Conservation (phyloP, 768 basidiomycete species). For the Boletellus ananas region DNA sequence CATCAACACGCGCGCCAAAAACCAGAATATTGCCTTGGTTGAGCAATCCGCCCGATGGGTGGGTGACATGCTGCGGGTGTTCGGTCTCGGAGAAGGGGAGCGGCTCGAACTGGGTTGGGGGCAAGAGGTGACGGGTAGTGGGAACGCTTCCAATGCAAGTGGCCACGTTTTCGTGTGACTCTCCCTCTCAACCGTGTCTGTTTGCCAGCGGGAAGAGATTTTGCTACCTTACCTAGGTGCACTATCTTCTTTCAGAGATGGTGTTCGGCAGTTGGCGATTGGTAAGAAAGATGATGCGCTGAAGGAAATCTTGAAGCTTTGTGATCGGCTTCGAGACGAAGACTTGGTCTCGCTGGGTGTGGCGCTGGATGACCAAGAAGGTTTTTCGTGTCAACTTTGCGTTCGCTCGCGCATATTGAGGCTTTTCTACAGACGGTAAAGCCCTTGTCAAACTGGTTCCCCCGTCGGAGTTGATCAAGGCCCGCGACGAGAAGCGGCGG, state of each 20-base stretch:
- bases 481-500: slow-evolving; percentile 85
- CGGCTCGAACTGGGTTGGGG: slow-evolving; percentile 83
- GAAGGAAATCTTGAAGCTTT: slow-evolving; percentile 80
- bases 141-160: slow-evolving; percentile 42
- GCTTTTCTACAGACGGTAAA: slow-evolving; percentile 64
- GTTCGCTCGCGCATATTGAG: background rate
- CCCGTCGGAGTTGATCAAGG: slow-evolving; percentile 74
- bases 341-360: slow-evolving; percentile 94
- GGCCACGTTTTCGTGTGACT: slow-evolving; percentile 15
- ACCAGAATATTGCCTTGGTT: slow-evolving; percentile 59
- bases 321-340: slow-evolving; percentile 84
- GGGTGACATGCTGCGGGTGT: slow-evolving; percentile 69
- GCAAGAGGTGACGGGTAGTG: slow-evolving; percentile 45
- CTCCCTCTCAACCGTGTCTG: background rate
- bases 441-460: slow-evolving; percentile 92
- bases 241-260: slow-evolving; percentile 88
- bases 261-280: slow-evolving; percentile 80
- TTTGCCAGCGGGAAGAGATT: slow-evolving; percentile 68
- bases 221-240: slow-evolving; percentile 86
- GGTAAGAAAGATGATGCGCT: slow-evolving; percentile 58
- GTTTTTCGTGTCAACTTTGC: slow-evolving; percentile 35
- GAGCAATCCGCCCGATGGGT: slow-evolving; percentile 66
- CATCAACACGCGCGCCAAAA: slow-evolving; percentile 61
- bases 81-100: slow-evolving; percentile 74
- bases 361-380: slow-evolving; percentile 95